Evolutionary conservation across 768 basidiomycete species (phyloP), one percentile per base, ranked within the genome.

Genomic region (Thelephora aurantiotincta): DNA sequence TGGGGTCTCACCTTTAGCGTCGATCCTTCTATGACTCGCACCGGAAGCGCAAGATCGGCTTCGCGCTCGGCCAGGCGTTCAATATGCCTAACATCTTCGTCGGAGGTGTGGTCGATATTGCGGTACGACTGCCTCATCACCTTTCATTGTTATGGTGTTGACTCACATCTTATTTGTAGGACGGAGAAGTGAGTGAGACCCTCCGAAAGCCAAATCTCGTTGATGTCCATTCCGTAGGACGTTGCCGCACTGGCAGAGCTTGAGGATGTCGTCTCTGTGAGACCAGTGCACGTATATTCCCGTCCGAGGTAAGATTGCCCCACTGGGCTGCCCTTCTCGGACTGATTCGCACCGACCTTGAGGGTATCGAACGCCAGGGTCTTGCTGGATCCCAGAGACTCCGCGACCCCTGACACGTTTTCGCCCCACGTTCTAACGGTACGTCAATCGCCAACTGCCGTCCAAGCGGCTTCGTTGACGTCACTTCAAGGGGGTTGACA

Each of bases 361-460:
- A 77, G 75, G 42, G 73, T 73, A 11, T 65, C 74, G n/a, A 65
- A 57, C 42, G 48, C 53, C 1, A 66, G 70, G 45, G 61, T 71
- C 34, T 65, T 71, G 14, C 63, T 62, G 36, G 69, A 67, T 12
- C 59, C 61, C 11, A 55, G 61, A 45, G 71, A 74, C 48, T 60
- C 73, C 3, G 56, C 60, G 14, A 50, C 71, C 23, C 62, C 68
- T 12, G 74, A 74, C 54, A 49, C 68, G 3, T 61, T 72, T 54
- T 71, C 73, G 0, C 72, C 77, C 0, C 77, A 80, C 52, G 58
- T 75, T 43, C 52, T 76, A 45, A 78, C 74, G 23, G 78, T 75
- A 51, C 51, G 64, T 57, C n/a, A 18, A 7, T 11, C 45, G 30
- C 36, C 50, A 22, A 4, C 22, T 5, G 18, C 26, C 45, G 23